A percentile compares a stretch with the other conserved stretches of the same genome.
Evolutionary conservation across 805 yeast genomes (phyloP).

Genomic region (Candida jianshihensis): DNA sequence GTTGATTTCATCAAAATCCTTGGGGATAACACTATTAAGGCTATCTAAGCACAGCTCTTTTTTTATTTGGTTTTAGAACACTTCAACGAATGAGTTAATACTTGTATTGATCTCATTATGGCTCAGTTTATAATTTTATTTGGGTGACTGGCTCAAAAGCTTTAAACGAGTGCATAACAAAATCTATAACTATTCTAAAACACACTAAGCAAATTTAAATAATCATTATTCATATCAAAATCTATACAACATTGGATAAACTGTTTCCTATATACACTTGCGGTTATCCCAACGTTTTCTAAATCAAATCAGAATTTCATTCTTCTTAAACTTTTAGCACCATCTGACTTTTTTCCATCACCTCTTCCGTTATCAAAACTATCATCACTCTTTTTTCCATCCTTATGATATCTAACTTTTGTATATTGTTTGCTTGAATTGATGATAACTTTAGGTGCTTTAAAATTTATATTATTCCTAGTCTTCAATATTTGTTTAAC

Average conservation of each 20-base stretch:
- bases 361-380: conserved; percentile 10
- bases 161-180: no score
- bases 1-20: neutral
- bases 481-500: conserved; percentile 18
- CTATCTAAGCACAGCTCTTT: no score
- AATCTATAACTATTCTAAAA: no score
- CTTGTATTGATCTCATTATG: neutral
- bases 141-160: no score
- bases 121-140: no score
- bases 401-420: conserved; percentile 3
- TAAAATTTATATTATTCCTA: neutral
- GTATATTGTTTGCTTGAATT: conserved; percentile 7
- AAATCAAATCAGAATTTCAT: conserved; percentile 9
- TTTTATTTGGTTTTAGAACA: no score
- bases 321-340: conserved; percentile 6
- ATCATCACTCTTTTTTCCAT: conserved; percentile 6
- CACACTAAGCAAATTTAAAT: neutral
- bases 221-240: neutral
- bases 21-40: no score
- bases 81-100: no score
- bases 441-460: conserved; percentile 6
- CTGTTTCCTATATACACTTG: no score
- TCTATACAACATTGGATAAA: no score
- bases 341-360: no score
- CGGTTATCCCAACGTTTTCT: no score